Percentiles rank a stretch among this genome's conserved stretches.
Conservation (phyloP, 2,329 filamentous ascomycete species). For the Diaporthe ampelina region DNA sequence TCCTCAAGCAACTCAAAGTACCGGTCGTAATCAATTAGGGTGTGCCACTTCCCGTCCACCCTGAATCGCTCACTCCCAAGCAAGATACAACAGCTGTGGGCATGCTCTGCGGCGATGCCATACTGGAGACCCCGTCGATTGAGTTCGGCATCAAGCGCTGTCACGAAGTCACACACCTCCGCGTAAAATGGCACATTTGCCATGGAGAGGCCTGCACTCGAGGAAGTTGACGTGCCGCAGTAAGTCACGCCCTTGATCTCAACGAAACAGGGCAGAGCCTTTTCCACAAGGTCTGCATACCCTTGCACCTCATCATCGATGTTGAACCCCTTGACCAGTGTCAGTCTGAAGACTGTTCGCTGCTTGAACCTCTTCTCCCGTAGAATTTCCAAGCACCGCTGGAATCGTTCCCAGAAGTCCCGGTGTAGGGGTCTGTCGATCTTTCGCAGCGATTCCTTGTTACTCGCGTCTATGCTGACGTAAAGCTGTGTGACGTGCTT, state of each 20-base stretch:
- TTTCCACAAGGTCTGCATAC: conserved; percentile 90
- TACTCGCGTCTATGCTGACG: conserved; percentile 94
- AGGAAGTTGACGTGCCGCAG: conserved; percentile 90
- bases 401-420: conserved; percentile 98
- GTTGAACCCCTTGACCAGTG: conserved; percentile 98
- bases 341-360: conserved; percentile 93
- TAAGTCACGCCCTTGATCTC: conserved; percentile 98
- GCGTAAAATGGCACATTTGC: conserved; percentile 96
- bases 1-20: conserved; percentile 90
- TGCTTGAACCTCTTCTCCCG: conserved; percentile 86
- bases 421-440: conserved; percentile 94
- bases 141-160: conserved; percentile 79
- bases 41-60: conserved; percentile 86
- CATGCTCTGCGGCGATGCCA: conserved; percentile 94
- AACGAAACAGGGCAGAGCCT: conserved; percentile 89
- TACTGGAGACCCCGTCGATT: conserved; percentile 80
- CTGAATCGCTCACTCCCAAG: conserved; percentile 86
- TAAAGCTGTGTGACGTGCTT: conserved; percentile 94
- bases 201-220: conserved; percentile 92
- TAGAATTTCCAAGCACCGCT: conserved; percentile 89
- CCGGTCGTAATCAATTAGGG: conserved; percentile 87
- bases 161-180: conserved; percentile 87
- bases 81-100: conserved; percentile 93
- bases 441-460: conserved; percentile 86
- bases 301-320: conserved; percentile 92